These are phyloP conservation scores for Nothophytophthora sp. DNA, from an alignment of 352 stramenopile genomes.

Conservation along the genomic window DNA sequence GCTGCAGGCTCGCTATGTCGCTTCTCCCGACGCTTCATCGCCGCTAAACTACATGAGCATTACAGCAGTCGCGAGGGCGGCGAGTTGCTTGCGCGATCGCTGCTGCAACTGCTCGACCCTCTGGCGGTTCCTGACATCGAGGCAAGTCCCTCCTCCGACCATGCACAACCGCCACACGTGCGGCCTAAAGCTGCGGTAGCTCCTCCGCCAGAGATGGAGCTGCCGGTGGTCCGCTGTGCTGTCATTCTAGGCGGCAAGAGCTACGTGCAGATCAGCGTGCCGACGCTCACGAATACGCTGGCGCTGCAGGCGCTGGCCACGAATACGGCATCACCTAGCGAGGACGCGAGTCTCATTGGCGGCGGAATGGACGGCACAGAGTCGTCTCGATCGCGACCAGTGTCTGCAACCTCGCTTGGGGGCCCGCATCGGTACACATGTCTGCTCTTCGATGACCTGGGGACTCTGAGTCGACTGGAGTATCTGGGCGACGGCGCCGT, in stretches of 20 bases:
- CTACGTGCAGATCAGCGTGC: conserved; percentile 78
- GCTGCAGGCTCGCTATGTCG: conserved; percentile 69
- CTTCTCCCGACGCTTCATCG: conserved; percentile 84
- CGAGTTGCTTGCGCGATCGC: conserved; percentile 57
- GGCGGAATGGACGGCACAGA: conserved; percentile 12
- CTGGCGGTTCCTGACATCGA: conserved; percentile 12
- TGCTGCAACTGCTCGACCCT: conserved; percentile 74
- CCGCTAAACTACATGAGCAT: conserved; percentile 71
- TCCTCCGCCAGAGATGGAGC: conserved; percentile 66
- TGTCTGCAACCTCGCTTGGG: conserved; percentile 6
- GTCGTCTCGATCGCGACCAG: no score
- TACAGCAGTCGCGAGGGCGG: conserved; percentile 82
- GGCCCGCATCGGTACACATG: conserved; percentile 50
- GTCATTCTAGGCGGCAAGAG: conserved; percentile 50
- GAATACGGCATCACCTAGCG: conserved; percentile 22
- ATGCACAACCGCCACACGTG: conserved; percentile 13
- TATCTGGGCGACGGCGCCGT: conserved; percentile 62
- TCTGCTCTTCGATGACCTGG: conserved; percentile 75
- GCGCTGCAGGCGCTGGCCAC: conserved; percentile 61
- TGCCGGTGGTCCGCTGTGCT: conserved; percentile 56
- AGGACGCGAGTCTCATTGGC: conserved; percentile 21
- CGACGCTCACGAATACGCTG: conserved; percentile 66
- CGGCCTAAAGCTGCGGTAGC: conserved; percentile 34
- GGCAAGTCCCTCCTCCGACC: conserved; percentile 8
- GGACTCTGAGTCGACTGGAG: conserved; percentile 70